These are phyloP conservation scores for Trichoderma pleuroti DNA, from an alignment of 2,329 filamentous ascomycete species.

Conservation along the genomic window DNA sequence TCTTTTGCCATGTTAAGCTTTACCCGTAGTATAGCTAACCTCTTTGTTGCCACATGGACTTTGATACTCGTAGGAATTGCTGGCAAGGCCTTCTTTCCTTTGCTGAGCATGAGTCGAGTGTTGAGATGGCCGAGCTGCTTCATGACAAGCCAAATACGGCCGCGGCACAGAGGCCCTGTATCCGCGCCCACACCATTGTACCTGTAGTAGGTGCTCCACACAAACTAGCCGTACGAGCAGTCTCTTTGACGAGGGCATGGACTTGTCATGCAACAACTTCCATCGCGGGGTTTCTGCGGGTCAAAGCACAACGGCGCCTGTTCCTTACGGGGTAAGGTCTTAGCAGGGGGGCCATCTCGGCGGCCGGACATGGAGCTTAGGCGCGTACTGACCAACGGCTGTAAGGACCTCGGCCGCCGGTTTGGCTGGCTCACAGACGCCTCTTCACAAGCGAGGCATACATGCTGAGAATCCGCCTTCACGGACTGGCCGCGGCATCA, in stretches of 20 bases:
- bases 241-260: neutral
- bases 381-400: conserved; percentile 26
- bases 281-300: conserved; percentile 16
- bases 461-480: neutral
- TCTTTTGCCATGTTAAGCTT: neutral
- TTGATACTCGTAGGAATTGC: neutral
- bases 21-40: neutral
- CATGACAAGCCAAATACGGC: conserved; percentile 5
- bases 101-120: neutral
- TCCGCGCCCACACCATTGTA: conserved; percentile 4
- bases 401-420: conserved; percentile 33
- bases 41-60: neutral
- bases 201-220: neutral
- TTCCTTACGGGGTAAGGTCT: conserved; percentile 13
- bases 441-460: conserved; percentile 1
- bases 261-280: conserved; percentile 11
- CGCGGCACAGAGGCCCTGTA: conserved; percentile 13
- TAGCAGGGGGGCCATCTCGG: conserved; percentile 5
- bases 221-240: neutral
- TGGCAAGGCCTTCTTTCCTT: neutral
- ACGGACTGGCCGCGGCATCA: neutral
- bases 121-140: neutral
- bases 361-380: conserved; percentile 9
- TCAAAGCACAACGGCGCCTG: conserved; percentile 17
- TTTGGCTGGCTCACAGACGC: neutral